Percentiles rank a stretch among this genome's conserved stretches.
Evolutionary conservation across 495 filamentous ascomycete species (phyloP).

Genomic region (Podospora conica): DNA sequence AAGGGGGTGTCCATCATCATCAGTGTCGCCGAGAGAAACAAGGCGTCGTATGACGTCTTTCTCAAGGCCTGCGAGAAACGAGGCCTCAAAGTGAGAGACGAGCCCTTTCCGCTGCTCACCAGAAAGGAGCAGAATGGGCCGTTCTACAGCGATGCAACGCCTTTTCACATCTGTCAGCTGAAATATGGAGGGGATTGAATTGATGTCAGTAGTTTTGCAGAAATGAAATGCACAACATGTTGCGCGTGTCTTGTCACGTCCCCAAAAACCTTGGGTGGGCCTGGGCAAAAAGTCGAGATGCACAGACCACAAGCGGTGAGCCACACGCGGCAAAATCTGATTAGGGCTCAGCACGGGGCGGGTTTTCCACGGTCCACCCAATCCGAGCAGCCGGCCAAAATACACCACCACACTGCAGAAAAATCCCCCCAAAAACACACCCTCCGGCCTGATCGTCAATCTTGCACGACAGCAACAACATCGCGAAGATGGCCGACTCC

Average conservation of each 20-base stretch:
- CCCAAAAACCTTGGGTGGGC: background rate
- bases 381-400: slow-evolving; percentile 20
- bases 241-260: background rate
- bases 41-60: slow-evolving; percentile 40
- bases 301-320: background rate
- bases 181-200: background rate
- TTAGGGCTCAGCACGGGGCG: slow-evolving; percentile 29
- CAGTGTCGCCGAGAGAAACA: slow-evolving; percentile 45
- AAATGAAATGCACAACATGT: background rate
- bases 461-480: slow-evolving; percentile 21
- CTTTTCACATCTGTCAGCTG: slow-evolving; percentile 40
- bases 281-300: background rate
- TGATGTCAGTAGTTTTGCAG: background rate
- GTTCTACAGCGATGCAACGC: slow-evolving; percentile 40
- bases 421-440: slow-evolving; percentile 21
- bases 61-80: slow-evolving; percentile 29
- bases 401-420: slow-evolving; percentile 17
- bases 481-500: slow-evolving; percentile 71
- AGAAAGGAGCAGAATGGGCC: slow-evolving; percentile 39
- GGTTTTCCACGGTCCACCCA: slow-evolving; percentile 27
- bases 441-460: slow-evolving; percentile 23
- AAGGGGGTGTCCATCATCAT: slow-evolving; percentile 36
- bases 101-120: slow-evolving; percentile 29
- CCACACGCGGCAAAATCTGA: too few relatives aligned
- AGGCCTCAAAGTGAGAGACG: slow-evolving; percentile 29